phyloP scores from a whole-genome alignment of 2,329 filamentous ascomycete genomes.

The Ophioceras dolichostomum region DNA sequence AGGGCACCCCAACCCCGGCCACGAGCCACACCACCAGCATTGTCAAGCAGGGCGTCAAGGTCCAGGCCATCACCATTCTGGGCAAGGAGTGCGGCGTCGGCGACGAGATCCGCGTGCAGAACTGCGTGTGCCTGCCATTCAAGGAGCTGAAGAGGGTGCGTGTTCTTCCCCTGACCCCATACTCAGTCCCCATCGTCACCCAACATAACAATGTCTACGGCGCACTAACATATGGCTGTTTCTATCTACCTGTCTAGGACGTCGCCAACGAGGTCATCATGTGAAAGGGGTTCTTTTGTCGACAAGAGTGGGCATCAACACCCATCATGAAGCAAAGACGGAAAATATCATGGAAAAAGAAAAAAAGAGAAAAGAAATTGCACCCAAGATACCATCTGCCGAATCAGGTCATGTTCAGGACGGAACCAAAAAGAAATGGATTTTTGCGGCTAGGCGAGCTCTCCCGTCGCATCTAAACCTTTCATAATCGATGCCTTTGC shows the following conservation, averaged over 20 bases:
- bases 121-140: constrained; percentile 93
- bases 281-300: constrained; percentile 50
- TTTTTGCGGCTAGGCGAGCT: too few species aligned
- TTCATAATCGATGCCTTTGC: too few species aligned
- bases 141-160: constrained; percentile 94
- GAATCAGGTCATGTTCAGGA: not conserved
- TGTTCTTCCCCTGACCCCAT: constrained; percentile 15
- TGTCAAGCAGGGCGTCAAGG: constrained; percentile 95
- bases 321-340: too few species aligned
- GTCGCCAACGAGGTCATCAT: constrained; percentile 85
- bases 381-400: not conserved
- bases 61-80: constrained; percentile 94
- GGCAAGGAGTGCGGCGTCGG: constrained; percentile 92
- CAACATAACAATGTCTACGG: too few species aligned
- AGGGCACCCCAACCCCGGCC: constrained; percentile 82
- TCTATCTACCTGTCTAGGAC: too few species aligned
- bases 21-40: constrained; percentile 88
- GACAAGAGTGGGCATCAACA: too few species aligned
- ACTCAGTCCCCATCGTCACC: too few species aligned
- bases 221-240: not conserved
- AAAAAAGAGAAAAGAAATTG: too few species aligned
- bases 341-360: too few species aligned
- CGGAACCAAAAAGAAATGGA: not conserved
- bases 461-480: too few species aligned
- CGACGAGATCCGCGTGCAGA: constrained; percentile 92